phyloP scores from a whole-genome alignment of 148 eudicot genomes.

The Spergularia bocconei region DNA sequence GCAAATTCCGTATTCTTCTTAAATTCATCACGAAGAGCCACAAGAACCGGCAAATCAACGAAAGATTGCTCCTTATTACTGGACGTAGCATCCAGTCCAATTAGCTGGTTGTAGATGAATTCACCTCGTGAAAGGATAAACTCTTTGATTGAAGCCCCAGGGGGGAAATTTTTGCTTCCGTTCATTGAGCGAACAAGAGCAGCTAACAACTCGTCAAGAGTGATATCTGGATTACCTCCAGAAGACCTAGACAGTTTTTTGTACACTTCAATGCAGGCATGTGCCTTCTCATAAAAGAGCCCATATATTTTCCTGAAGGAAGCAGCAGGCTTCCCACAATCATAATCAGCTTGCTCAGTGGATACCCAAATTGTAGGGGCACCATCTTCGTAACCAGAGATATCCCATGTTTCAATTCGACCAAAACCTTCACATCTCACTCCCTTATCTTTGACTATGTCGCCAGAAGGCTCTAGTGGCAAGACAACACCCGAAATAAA shows the following conservation, averaged over 20 bases:
- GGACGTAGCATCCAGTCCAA: constrained; percentile 83
- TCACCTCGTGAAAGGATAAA: constrained; percentile 83
- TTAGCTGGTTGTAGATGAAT: constrained; percentile 82
- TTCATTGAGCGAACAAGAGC: constrained; percentile 73
- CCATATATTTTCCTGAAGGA: constrained; percentile 68
- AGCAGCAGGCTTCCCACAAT: constrained; percentile 65
- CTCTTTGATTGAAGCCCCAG: constrained; percentile 65
- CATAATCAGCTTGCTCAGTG: constrained; percentile 85
- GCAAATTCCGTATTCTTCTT: constrained; percentile 33
- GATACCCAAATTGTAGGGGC: constrained; percentile 85
- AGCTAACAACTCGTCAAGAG: constrained; percentile 84
- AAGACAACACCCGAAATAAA: constrained; percentile 77
- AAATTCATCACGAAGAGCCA: constrained; percentile 67
- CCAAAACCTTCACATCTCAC: constrained; percentile 94
- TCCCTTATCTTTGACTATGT: constrained; percentile 57
- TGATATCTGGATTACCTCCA: constrained; percentile 72
- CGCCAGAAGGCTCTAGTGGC: constrained; percentile 64
- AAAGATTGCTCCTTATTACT: constrained; percentile 53
- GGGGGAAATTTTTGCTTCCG: constrained; percentile 67
- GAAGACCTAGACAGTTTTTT: constrained; percentile 69
- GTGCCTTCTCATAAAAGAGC: constrained; percentile 77
- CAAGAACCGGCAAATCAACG: constrained; percentile 61
- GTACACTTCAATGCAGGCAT: constrained; percentile 79
- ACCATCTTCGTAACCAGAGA: constrained; percentile 98
- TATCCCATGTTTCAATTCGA: constrained; percentile 81